A percentile compares a stretch with the other conserved stretches of the same genome.
Evolutionary conservation across 345 rosid genomes (phyloP).

Genomic region (Sapria himalayana): DNA sequence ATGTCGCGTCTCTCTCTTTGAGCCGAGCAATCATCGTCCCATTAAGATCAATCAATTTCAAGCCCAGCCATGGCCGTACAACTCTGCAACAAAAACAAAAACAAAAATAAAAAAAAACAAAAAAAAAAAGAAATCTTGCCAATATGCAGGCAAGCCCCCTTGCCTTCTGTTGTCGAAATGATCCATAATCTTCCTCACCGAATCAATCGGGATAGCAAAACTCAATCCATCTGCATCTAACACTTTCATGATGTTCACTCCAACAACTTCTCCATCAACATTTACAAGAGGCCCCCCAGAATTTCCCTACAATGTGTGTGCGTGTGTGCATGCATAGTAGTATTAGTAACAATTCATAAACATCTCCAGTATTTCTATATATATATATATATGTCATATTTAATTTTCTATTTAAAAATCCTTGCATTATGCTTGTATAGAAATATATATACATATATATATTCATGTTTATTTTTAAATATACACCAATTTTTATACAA

Average conservation of each 20-base stretch:
- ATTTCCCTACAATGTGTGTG: slow-evolving; percentile 61
- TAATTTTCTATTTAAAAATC: too few species aligned
- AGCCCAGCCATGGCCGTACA: slow-evolving; percentile 82
- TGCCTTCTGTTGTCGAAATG: slow-evolving; percentile 80
- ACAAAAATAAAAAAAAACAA: slow-evolving; percentile 1
- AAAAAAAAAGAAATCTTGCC: slow-evolving; percentile 1
- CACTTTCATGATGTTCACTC: slow-evolving; percentile 77
- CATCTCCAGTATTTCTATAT: too few species aligned
- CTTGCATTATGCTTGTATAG: too few species aligned
- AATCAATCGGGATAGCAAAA: slow-evolving; percentile 69
- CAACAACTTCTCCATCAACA: slow-evolving; percentile 77
- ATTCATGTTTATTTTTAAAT: too few species aligned
- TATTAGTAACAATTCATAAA: too few species aligned
- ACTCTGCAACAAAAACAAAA: slow-evolving; percentile 29
- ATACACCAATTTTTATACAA: too few species aligned
- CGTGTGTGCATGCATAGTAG: too few species aligned
- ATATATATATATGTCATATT: too few species aligned
- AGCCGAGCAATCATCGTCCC: slow-evolving; percentile 63
- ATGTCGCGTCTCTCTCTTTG: slow-evolving; percentile 48
- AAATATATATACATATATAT: too few species aligned
- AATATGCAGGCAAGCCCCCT: too few species aligned
- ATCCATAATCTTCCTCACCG: slow-evolving; percentile 49
- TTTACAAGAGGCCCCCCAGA: slow-evolving; percentile 92
- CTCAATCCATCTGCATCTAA: slow-evolving; percentile 59
- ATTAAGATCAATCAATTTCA: slow-evolving; percentile 83